phyloP scores from a whole-genome alignment of 371 early-diverging fungal genomes.

The Mortierella sp. region DNA sequence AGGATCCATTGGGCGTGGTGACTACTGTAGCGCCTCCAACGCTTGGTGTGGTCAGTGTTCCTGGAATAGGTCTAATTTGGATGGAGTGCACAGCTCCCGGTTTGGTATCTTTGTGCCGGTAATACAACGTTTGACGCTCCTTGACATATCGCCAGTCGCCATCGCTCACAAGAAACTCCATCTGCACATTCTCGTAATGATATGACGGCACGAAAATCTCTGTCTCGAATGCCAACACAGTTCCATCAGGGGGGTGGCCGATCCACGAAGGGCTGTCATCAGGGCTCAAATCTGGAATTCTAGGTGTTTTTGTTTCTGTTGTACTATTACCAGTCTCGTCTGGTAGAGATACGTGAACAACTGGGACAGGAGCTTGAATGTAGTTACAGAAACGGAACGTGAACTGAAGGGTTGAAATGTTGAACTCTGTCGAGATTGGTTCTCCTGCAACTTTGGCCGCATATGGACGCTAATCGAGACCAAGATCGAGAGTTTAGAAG shows the following conservation, averaged over 20 bases:
- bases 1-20: neutral
- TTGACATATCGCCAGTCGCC: constrained; percentile 74
- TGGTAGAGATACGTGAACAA: constrained; percentile 16
- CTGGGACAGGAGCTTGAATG: constrained; percentile 21
- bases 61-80: constrained; percentile 9
- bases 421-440: constrained; percentile 67
- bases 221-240: constrained; percentile 51
- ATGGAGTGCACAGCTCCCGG: constrained; percentile 30
- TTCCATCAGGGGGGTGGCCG: constrained; percentile 30
- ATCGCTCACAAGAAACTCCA: constrained; percentile 64
- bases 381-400: constrained; percentile 58
- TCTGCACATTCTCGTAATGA: constrained; percentile 64
- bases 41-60: neutral
- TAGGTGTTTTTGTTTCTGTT: neutral
- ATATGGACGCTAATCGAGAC: constrained; percentile 69
- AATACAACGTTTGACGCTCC: constrained; percentile 72
- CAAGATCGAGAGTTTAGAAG: neutral
- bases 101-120: constrained; percentile 32
- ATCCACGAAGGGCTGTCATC: constrained; percentile 9
- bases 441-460: constrained; percentile 79
- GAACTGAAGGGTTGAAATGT: constrained; percentile 64
- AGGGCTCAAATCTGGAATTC: neutral
- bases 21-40: neutral
- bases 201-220: constrained; percentile 79
- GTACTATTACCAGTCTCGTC: constrained; percentile 16